Base-by-base conservation (phyloP, 495 filamentous ascomycete genomes). In the Amorphotheca resinae region DNA sequence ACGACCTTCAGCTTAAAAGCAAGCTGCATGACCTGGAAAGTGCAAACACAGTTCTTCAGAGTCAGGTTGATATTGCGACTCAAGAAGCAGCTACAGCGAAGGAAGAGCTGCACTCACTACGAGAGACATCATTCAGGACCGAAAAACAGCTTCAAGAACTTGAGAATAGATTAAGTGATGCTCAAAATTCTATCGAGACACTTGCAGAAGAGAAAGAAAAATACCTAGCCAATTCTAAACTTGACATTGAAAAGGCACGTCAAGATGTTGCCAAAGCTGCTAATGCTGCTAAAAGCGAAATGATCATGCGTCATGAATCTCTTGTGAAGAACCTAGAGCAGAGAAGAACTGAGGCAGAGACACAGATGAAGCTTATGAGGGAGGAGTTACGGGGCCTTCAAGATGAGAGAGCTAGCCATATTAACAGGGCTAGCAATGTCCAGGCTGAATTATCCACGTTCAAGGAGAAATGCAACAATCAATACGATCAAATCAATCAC, bases 401-500 rank as follows among this genome's bases (percentile, higher is more conserved):
- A 31, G 16, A 30, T 18, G 48, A 33, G 38, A 42, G 33, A 12
- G 55, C 3, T 41, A 49, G 14, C 35, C 35, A 51, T 42, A 46
- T 9, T 43, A 48, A 32, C 34, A 54, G 20, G 22, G 32, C 31
- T 37, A 47, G 26, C 41, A 43, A 37, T n/a, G 35, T 41, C 1
- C 45, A 48, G 8, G 33, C 50, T 32, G 46, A 56, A 21, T 23
- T 59, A 6, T 26, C 26, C 12, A 2, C 22, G 3, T 45, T 32
- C 37, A 42, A 46, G 22, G 49, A 61, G 38, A 37, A 42, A 30
- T 56, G 56, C 51, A 48, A 49, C n/a, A 41, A 40, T 12, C 46
- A 56, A 34, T 44, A 45, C 17, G 38, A 33, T 9, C 50, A 57
- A 8, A 35, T 59, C 12, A 35, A 54, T 20, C 51, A 51, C 7